Percentiles rank a stretch among this genome's conserved stretches.
Conservation (phyloP, 2,329 filamentous ascomycete species). For the Phoma sp. region DNA sequence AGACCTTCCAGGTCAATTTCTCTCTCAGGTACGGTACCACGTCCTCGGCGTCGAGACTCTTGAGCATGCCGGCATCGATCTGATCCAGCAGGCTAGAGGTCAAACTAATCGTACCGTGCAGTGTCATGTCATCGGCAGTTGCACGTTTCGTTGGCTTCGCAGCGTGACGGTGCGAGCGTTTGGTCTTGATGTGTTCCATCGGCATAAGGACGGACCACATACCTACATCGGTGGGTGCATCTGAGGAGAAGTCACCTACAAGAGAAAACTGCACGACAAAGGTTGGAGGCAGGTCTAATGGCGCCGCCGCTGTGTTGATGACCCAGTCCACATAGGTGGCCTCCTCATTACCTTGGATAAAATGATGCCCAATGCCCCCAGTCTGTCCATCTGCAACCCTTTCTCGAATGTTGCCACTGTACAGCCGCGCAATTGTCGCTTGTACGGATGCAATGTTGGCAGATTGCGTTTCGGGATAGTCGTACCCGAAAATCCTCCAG, state of each 20-base stretch:
- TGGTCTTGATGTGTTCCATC: constrained; percentile 3
- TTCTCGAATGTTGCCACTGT: constrained; percentile 25
- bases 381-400: background rate
- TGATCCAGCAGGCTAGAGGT: constrained; percentile 37
- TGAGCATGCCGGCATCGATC: constrained; percentile 26
- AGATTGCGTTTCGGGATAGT: constrained; percentile 46
- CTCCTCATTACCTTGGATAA: background rate
- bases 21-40: constrained; percentile 39
- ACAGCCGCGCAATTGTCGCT: constrained; percentile 29
- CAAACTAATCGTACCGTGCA: constrained; percentile 31
- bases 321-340: constrained; percentile 37
- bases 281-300: constrained; percentile 17
- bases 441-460: constrained; percentile 26
- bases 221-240: constrained; percentile 28
- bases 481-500: constrained; percentile 40
- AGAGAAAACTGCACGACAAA: constrained; percentile 37
- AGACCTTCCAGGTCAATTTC: constrained; percentile 39
- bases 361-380: background rate
- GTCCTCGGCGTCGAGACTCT: constrained; percentile 25
- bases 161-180: constrained; percentile 56
- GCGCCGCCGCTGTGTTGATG: constrained; percentile 23
- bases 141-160: constrained; percentile 55
- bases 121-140: constrained; percentile 11
- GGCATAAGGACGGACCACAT: constrained; percentile 38
- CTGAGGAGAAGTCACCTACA: constrained; percentile 24